Evolutionary conservation across 2,329 filamentous ascomycete species (phyloP).

Genomic region (Fonsecaea pedrosoi): DNA sequence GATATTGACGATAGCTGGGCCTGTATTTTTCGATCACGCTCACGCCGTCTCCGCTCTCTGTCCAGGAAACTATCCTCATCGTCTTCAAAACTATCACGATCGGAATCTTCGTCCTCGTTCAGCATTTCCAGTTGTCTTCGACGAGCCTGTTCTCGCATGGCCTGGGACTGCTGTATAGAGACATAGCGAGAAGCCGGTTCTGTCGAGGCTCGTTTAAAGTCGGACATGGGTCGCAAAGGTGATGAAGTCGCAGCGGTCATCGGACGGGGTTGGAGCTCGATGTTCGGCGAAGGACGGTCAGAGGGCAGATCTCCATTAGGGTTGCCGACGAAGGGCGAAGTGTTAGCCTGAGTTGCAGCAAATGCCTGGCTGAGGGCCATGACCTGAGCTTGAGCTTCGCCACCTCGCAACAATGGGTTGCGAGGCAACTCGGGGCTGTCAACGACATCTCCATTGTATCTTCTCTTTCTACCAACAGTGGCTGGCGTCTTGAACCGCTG

Average conservation of each 20-base stretch:
- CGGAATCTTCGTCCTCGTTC: conserved; percentile 41
- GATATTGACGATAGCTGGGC: conserved; percentile 28
- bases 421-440: conserved; percentile 51
- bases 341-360: conserved; percentile 55
- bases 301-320: conserved; percentile 49
- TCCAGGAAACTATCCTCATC: conserved; percentile 37
- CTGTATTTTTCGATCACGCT: conserved; percentile 17
- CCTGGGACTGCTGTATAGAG: conserved; percentile 55
- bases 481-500: conserved; percentile 54
- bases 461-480: conserved; percentile 47
- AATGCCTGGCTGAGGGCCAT: conserved; percentile 58
- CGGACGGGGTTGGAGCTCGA: conserved; percentile 51
- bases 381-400: conserved; percentile 46
- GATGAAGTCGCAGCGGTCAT: conserved; percentile 45
- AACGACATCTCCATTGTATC: conserved; percentile 42
- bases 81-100: conserved; percentile 19
- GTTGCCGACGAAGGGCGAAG: conserved; percentile 52
- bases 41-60: conserved; percentile 24
- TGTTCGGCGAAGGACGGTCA: conserved; percentile 58
- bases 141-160: conserved; percentile 46
- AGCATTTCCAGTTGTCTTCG: conserved; percentile 44
- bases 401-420: conserved; percentile 50
- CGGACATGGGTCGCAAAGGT: conserved; percentile 48
- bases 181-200: conserved; percentile 54
- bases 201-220: conserved; percentile 47